Percentiles rank a stretch among this genome's conserved stretches.
These are phyloP conservation scores for Neopestalotiopsis sp. DNA, from an alignment of 2,329 filamentous ascomycete species.

Conservation along the genomic window DNA sequence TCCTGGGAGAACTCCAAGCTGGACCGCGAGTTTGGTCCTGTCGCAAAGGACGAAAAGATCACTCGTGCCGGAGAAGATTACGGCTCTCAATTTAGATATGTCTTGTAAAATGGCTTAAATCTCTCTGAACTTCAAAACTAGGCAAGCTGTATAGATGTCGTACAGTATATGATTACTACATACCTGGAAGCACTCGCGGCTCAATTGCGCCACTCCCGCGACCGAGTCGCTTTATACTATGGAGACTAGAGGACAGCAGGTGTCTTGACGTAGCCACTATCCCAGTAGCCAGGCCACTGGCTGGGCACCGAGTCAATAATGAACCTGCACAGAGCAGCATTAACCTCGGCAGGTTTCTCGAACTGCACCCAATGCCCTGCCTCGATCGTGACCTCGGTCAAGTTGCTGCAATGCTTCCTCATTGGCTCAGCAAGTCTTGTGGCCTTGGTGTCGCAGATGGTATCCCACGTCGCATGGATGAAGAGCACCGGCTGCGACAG, in stretches of 20 bases:
- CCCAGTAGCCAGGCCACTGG: conserved; percentile 28
- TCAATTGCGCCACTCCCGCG: no score
- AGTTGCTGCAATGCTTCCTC: conserved; percentile 39
- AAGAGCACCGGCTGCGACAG: conserved; percentile 43
- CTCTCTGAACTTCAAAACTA: no score
- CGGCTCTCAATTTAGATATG: conserved; percentile 30
- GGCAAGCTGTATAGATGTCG: no score
- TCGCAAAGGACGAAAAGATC: conserved; percentile 19
- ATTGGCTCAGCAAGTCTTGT: conserved; percentile 41
- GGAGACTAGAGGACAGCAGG: no score
- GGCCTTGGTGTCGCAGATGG: conserved; percentile 40
- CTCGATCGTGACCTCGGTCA: conserved; percentile 43
- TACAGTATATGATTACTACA: no score
- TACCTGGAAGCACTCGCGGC: no score
- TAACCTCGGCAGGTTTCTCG: conserved; percentile 33
- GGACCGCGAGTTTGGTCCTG: conserved; percentile 28
- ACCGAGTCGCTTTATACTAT: no score
- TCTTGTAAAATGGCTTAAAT: conserved; percentile 21
- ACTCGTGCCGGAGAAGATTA: conserved; percentile 28
- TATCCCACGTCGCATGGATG: conserved; percentile 44
- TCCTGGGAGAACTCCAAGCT: conserved; percentile 31
- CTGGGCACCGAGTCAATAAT: conserved; percentile 24
- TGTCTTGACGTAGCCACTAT: conserved; percentile 24
- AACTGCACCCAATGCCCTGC: conserved; percentile 42
- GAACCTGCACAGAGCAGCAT: conserved; percentile 30